Base-by-base conservation (phyloP, 2,329 filamentous ascomycete species). In the Gnomoniopsis smithogilvyi region DNA sequence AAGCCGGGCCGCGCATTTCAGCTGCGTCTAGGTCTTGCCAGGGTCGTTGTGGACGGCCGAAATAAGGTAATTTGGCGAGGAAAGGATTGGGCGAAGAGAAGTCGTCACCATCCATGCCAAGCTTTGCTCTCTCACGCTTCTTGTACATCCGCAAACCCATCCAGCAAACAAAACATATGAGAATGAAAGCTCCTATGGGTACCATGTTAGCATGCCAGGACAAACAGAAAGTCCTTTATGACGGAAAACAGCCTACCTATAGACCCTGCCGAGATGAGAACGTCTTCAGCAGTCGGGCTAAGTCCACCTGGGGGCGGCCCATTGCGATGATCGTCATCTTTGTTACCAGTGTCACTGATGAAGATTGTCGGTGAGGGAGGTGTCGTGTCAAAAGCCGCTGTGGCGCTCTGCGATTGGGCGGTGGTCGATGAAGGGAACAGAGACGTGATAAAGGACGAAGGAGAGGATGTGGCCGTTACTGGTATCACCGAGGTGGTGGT, bases 111-210 rank as follows among this genome's bases (percentile, higher is more conserved):
- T 61, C 51, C 14, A 41, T 65, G 19, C 61, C 52, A 26, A 56
- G 49, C 54, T 64, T 64, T 11, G 61, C 59, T 33, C 64, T 64
- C 53, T 67, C 73, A 8, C 70, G 66, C 62, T 71, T 74, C 58
- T 71, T 71, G 48, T 72, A 52, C 12, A 69, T 68, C n/a, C 75
- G 72, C 69, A 74, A 80, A 6, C 76, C 66, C 24, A 80, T 68
- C 78, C 77, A 82, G 8, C 65, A 64, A 24, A 80, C 59, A 60
- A 79, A 77, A 54, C 73, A 77, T 10, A 79, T 60, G 30, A 79
- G 65, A 21, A 81, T 74, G 52, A 80, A 78, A 6, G 71, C 73
- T 30, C 76, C 80, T 79, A 12, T 3, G 10, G 8, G 12, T 34
- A 11, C 30, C 14, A 38, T 24, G 19, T 24, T 21, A 24, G 45